phyloP scores from a whole-genome alignment of 306 rosid genomes.

The Neltuma alba region DNA sequence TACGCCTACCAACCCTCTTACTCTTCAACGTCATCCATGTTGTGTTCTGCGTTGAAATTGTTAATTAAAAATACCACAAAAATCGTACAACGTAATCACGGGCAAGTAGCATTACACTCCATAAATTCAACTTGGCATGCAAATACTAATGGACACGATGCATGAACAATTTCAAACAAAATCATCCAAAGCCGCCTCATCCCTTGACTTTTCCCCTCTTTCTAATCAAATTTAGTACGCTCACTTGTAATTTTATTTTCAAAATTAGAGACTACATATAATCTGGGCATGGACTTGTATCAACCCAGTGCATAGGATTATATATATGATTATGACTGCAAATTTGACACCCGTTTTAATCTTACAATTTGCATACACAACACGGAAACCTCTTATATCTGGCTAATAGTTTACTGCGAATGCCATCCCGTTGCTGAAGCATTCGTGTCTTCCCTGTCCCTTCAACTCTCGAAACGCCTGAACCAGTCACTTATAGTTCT shows the following conservation, averaged over 20 bases:
- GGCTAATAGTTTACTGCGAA: neutral
- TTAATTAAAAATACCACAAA: neutral
- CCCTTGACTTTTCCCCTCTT: neutral
- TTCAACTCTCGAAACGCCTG: conserved; percentile 59
- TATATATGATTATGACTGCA: neutral
- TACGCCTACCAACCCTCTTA: neutral
- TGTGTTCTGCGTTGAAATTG: neutral
- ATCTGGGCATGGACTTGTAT: neutral
- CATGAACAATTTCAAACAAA: neutral
- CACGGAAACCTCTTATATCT: conserved; percentile 5
- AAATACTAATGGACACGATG: neutral
- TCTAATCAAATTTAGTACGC: neutral
- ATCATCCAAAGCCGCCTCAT: conserved; percentile 16
- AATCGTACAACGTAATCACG: neutral
- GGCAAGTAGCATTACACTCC: neutral
- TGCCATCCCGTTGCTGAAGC: neutral
- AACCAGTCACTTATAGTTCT: conserved; percentile 75
- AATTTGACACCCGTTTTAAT: neutral
- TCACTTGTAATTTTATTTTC: neutral
- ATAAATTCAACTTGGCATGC: neutral
- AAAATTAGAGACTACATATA: neutral
- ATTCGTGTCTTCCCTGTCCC: conserved; percentile 15
- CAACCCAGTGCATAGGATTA: neutral
- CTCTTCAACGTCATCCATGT: conserved; percentile 37
- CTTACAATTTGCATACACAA: neutral